Evolutionary conservation across 148 eudicot genomes (phyloP).

Genomic region (Rhododendron molle): DNA sequence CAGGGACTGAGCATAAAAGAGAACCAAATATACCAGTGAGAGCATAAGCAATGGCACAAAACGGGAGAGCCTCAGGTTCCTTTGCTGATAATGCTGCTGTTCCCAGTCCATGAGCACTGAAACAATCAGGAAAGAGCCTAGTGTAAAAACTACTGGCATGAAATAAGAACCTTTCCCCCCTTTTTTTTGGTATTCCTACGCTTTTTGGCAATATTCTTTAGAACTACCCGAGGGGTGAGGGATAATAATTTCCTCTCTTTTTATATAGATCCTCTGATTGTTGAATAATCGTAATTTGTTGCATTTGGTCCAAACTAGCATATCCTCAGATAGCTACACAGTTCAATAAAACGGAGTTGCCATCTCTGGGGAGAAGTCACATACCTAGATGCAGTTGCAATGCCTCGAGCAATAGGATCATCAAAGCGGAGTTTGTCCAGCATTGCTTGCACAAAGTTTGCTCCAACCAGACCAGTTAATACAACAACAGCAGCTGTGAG

Average conservation of each 20-base stretch:
- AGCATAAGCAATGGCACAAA: conserved; percentile 95
- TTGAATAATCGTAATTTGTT: not conserved
- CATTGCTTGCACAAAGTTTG: conserved; percentile 85
- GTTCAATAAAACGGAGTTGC: not conserved
- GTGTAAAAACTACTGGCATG: not conserved
- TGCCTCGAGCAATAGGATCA: conserved; percentile 96
- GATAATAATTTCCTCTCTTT: not conserved
- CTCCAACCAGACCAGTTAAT: conserved; percentile 91
- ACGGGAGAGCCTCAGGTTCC: conserved; percentile 98
- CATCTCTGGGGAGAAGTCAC: not conserved
- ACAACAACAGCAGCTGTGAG: conserved; percentile 96
- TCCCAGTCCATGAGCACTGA: conserved; percentile 96
- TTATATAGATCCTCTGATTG: not conserved
- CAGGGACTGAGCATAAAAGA: conserved; percentile 77
- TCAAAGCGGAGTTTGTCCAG: conserved; percentile 73
- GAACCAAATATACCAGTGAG: conserved; percentile 93
- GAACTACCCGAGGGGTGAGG: not conserved
- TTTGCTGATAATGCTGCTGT: conserved; percentile 98
- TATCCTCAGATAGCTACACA: not conserved
- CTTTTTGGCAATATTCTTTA: not conserved
- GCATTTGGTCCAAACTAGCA: not conserved
- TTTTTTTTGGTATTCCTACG: not conserved
- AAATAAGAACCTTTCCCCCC: not conserved
- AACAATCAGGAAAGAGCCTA: not conserved
- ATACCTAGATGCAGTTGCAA: conserved; percentile 98